Percentiles rank a stretch among this genome's conserved stretches.
These are phyloP conservation scores for Forsythia suspensa DNA, from an alignment of 257 asterid genomes.

Conservation along the genomic window DNA sequence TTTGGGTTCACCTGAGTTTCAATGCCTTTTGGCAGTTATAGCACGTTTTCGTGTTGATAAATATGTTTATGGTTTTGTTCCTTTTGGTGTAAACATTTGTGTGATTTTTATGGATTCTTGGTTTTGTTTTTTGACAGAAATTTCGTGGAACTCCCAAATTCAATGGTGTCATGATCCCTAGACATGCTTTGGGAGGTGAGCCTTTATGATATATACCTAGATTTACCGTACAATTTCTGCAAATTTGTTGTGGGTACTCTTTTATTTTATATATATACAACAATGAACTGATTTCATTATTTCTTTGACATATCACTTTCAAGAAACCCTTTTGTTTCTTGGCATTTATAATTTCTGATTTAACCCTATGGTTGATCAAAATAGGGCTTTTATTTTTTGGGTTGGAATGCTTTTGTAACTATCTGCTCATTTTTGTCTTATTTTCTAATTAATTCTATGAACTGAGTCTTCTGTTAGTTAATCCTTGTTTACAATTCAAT, in stretches of 20 bases:
- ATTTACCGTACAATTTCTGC: constrained; percentile 3
- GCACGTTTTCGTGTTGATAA: not conserved
- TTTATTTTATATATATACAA: not conserved
- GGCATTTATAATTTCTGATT: not conserved
- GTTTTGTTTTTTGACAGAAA: not conserved
- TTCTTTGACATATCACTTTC: not conserved
- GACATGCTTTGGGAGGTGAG: not conserved
- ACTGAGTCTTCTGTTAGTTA: not conserved
- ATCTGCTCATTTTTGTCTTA: not conserved
- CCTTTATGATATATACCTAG: not conserved
- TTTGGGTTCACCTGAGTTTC: not conserved
- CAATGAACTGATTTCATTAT: not conserved
- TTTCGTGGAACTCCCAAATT: no score
- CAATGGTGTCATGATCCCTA: not conserved
- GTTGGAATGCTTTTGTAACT: constrained; percentile 1
- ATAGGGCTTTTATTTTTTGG: constrained; percentile 9
- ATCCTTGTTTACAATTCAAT: not conserved
- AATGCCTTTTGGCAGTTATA: not conserved
- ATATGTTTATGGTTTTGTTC: constrained; percentile 10
- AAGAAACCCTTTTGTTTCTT: not conserved
- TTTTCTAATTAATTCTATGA: not conserved
- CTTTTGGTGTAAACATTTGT: constrained; percentile 20
- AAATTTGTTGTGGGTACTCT: not conserved
- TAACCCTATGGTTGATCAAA: not conserved
- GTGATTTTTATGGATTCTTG: not conserved